phyloP scores from a whole-genome alignment of 2,329 filamentous ascomycete species.

The Paecilomyces niveus region DNA sequence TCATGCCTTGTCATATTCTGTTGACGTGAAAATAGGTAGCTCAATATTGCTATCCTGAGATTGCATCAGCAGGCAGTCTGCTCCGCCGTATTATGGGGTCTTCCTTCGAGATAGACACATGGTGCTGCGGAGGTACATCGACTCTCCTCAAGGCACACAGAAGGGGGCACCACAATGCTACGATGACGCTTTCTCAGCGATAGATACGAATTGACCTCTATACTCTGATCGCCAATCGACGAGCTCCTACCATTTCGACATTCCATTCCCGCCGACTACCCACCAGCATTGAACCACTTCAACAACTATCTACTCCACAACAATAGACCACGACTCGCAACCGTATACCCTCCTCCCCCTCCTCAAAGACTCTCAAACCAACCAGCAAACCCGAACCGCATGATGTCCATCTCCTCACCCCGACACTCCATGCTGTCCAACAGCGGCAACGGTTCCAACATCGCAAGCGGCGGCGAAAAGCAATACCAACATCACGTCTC shows the following conservation, averaged over 20 bases:
- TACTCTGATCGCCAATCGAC: background rate
- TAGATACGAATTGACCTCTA: background rate
- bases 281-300: background rate
- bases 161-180: background rate
- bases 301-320: background rate
- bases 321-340: background rate
- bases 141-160: background rate
- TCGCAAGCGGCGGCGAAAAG: slow-evolving; percentile 13
- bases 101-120: background rate
- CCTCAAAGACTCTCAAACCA: background rate
- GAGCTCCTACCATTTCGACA: background rate
- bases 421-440: slow-evolving; percentile 25
- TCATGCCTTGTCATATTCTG: background rate
- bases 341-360: background rate
- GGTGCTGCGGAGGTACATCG: background rate
- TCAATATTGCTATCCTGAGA: background rate
- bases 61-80: slow-evolving; percentile 5
- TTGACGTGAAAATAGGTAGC: background rate
- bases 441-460: slow-evolving; percentile 19
- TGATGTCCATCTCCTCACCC: slow-evolving; percentile 22
- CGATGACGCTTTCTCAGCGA: background rate
- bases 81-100: slow-evolving; percentile 6
- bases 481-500: slow-evolving; percentile 13
- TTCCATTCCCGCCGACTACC: background rate
- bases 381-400: background rate